phyloP scores from a whole-genome alignment of 2,329 filamentous ascomycete species.

The Cryphonectria nitschkei region DNA sequence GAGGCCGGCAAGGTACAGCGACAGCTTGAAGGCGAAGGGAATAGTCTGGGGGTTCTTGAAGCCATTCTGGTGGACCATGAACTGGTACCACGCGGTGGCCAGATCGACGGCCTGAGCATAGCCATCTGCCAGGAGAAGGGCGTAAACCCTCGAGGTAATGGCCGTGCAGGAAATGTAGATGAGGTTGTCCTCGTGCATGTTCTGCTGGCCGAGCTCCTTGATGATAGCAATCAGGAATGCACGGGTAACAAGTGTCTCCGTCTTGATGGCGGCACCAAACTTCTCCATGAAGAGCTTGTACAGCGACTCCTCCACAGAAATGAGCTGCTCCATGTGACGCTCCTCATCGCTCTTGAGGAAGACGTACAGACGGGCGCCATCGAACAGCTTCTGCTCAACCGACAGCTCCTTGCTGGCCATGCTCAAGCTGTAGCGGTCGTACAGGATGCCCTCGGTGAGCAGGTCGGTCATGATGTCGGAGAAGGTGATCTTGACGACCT shows the following conservation, averaged over 20 bases:
- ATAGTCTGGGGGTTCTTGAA: slow-evolving; percentile 30
- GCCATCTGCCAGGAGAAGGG: slow-evolving; percentile 24
- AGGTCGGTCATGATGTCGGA: slow-evolving; percentile 30
- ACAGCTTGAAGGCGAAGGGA: slow-evolving; percentile 30
- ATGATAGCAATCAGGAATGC: slow-evolving; percentile 28
- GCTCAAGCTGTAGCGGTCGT: slow-evolving; percentile 29
- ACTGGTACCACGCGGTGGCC: slow-evolving; percentile 29
- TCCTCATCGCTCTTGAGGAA: slow-evolving; percentile 29
- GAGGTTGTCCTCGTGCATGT: slow-evolving; percentile 28
- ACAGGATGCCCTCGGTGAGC: slow-evolving; percentile 29
- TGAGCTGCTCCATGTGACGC: slow-evolving; percentile 28
- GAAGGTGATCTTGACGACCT: slow-evolving; percentile 27
- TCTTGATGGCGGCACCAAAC: slow-evolving; percentile 28
- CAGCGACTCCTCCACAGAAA: slow-evolving; percentile 28
- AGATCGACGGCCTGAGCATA: slow-evolving; percentile 27
- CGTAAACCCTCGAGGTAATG: slow-evolving; percentile 25
- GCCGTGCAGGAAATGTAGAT: slow-evolving; percentile 27
- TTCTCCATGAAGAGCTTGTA: slow-evolving; percentile 29
- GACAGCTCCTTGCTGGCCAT: slow-evolving; percentile 28
- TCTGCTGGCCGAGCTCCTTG: slow-evolving; percentile 28
- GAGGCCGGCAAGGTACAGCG: slow-evolving; percentile 28
- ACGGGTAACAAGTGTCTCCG: slow-evolving; percentile 26
- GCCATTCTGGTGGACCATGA: slow-evolving; percentile 29
- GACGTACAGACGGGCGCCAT: slow-evolving; percentile 29
- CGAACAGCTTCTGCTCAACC: slow-evolving; percentile 28